Evolutionary conservation across 495 filamentous ascomycete genomes (phyloP), one percentile per base, ranked within the genome.

Genomic region (Penicillium lagena): DNA sequence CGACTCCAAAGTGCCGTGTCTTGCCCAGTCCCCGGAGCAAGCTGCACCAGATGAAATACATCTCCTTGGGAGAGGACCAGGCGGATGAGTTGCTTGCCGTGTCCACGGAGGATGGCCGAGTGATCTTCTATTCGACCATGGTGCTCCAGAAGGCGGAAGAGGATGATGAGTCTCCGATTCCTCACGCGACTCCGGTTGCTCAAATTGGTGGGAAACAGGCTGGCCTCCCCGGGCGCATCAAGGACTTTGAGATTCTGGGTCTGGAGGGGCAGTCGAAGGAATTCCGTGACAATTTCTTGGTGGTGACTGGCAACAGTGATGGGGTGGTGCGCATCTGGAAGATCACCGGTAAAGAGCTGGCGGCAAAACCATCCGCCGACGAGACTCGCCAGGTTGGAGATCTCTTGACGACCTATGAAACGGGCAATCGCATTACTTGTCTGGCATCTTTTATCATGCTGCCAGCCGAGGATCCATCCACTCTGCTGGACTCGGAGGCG

Each of bases 41-140:
- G 67, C 62, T 97, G 43, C 90, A 95, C 51, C 78, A 89, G 60
- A 64, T 96, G 35, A 71, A 74, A 43, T 96, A 95, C 62, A 53
- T 93, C 14, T 58, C 66, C 17, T 39, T 72, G 28, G 58, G 70
- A 12, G 66, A 67, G 12, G 67, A 71, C 27, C 54, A 63, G 14
- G 61, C 68, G 29, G 67, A 65, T 12, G 68, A 72, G 12, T 58
- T 91, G 9, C 60, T 98, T 34, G 83, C 82, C 1, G 70, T 94
- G 7, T 87, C 89, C n/a, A 96, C 93, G 0, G 93, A 97, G 60
- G 91, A 97, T 62, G 93, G 94, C 13, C 74, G 86, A 35, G 71
- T 98, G 13, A 51, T 95, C 30, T 95, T 98, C 62, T 96, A 89
- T 58, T 81, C 81, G 36, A 90, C 87, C 2, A 66, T 51, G 54